Evolutionary conservation across 176 grass and related monocot species (phyloP).

Genomic region (Bonia amplexicaulis): DNA sequence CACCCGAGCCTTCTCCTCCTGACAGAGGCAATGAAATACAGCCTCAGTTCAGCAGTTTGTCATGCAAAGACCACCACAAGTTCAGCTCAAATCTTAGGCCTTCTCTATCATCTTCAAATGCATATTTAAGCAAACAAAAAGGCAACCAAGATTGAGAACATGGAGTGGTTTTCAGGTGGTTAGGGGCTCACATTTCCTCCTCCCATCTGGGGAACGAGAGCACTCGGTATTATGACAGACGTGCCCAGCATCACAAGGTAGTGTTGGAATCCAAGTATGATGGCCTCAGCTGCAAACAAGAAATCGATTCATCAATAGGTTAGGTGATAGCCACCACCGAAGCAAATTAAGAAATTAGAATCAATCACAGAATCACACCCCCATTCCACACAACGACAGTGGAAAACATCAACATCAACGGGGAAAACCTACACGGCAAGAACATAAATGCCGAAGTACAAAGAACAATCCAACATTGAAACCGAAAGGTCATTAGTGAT

Average conservation of each 20-base stretch:
- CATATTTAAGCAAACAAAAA: neutral
- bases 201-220: constrained; percentile 95
- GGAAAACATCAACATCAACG: neutral
- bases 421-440: neutral
- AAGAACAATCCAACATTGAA: neutral
- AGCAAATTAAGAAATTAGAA: neutral
- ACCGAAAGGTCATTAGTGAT: neutral
- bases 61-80: neutral
- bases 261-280: constrained; percentile 95
- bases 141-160: neutral
- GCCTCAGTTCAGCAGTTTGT: neutral
- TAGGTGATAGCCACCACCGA: neutral
- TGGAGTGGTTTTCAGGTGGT: neutral
- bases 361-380: neutral
- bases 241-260: constrained; percentile 94
- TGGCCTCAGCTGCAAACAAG: constrained; percentile 66
- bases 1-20: constrained; percentile 83
- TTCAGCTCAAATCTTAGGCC: neutral
- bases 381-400: neutral
- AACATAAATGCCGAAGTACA: neutral
- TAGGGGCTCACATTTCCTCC: constrained; percentile 76
- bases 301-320: neutral
- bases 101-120: neutral
- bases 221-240: constrained; percentile 76
- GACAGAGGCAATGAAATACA: neutral